Conservation (phyloP, 1,284 basidiomycete species). For the Cryptococcus sp. region DNA sequence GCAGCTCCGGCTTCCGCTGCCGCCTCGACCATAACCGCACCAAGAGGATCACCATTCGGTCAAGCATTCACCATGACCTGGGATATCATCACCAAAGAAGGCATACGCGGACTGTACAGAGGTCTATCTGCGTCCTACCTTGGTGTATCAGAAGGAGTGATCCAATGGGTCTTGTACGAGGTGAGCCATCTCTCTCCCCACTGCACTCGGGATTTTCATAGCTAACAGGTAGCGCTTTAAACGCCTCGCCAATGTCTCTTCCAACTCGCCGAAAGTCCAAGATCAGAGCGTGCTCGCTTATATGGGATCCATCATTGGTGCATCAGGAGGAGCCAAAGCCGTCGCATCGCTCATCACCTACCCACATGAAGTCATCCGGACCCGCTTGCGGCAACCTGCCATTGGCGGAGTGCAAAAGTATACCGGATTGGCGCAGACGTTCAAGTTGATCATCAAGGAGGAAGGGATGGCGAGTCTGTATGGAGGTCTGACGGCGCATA, state of each 20-base stretch:
- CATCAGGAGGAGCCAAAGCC: slow-evolving; percentile 89
- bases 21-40: slow-evolving; percentile 15
- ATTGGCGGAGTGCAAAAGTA: slow-evolving; percentile 62
- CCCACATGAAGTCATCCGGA: slow-evolving; percentile 93
- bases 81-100: slow-evolving; percentile 73
- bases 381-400: slow-evolving; percentile 81
- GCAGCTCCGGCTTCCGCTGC: slow-evolving; percentile 10
- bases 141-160: slow-evolving; percentile 93
- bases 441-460: slow-evolving; percentile 78
- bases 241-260: slow-evolving; percentile 24
- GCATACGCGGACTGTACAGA: slow-evolving; percentile 84
- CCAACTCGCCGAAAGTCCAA: slow-evolving; percentile 10
- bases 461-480: slow-evolving; percentile 78
- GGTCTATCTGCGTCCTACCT: slow-evolving; percentile 92
- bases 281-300: slow-evolving; percentile 52
- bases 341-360: slow-evolving; percentile 91
- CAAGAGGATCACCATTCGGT: slow-evolving; percentile 13
- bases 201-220: neutral
- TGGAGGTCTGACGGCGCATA: slow-evolving; percentile 86
- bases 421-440: slow-evolving; percentile 76
- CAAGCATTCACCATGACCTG: slow-evolving; percentile 52
- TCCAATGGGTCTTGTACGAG: slow-evolving; percentile 97
- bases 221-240: slow-evolving; percentile 33
- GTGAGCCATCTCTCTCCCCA: slow-evolving; percentile 22
- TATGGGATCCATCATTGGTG: slow-evolving; percentile 67